Evolutionary conservation across 345 rosid genomes (phyloP), one percentile per base, ranked within the genome.

Genomic region (Heritiera fomes): DNA sequence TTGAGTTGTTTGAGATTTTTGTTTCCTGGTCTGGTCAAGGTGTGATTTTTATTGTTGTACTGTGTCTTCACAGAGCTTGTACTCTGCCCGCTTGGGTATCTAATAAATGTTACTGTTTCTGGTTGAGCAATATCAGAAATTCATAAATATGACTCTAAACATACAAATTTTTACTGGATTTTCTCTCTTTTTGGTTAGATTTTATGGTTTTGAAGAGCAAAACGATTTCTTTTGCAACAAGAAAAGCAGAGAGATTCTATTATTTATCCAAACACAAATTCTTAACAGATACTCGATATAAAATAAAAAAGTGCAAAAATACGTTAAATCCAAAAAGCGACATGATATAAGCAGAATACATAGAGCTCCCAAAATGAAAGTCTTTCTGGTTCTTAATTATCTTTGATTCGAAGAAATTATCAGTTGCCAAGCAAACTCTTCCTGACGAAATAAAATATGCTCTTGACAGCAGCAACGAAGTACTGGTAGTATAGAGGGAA

Each of bases 401-500:
- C 20, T 47, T 23, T 70, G 13, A 70, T 47, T 18, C 7, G 40
- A 70, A 70, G 73, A 47, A 70, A 70, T 7, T 71, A 60, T 45
- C 75, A 71, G 60, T 71, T 71, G 10, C 75, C 75, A 49, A 74
- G 77, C 5, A 82, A 49, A 55, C 59, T n/a, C 64, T 45, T 34
- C 14, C 60, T 60, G 28, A 80, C 3, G 5, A 32, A 23, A 20
- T 62, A 61, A 1, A 50, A 8, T 15, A 64, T n/a, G 50, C 43
- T 50, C 8, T 38, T 63, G 18, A 55, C 1, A 14, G 77, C 56
- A 15, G 38, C 40, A 52, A 18, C 20, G 2, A 68, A 18, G 55
- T 74, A 81, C 7, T 71, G 61, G 15, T 20, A 23, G 43, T 75
- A 84, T 40, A 81, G 41, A 62, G 78, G 82, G 61, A 81, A 72